Evolutionary conservation across 129 eudicot species (phyloP).

Genomic region (Rutidosis leptorrhynchoides): DNA sequence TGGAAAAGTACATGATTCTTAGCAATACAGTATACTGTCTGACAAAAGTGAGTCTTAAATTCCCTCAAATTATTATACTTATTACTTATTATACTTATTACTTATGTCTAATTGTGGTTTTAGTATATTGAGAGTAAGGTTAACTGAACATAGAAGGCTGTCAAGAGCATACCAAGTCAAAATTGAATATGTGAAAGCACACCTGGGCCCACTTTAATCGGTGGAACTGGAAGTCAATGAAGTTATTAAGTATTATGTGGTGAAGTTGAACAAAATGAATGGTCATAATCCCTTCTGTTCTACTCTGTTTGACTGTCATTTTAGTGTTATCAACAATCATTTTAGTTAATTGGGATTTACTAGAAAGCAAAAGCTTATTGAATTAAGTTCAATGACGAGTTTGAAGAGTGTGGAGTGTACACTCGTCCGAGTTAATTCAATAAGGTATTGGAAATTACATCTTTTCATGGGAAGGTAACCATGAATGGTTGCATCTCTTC

Average conservation of each 20-base stretch:
- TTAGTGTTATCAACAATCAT: too few species aligned
- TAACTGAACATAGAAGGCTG: slow-evolving; percentile 8
- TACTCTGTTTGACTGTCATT: slow-evolving; percentile 12
- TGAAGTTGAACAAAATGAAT: slow-evolving; percentile 6
- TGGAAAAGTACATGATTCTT: slow-evolving; percentile 27
- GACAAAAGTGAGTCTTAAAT: slow-evolving; percentile 9
- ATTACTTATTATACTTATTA: neutral
- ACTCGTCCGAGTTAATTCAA: too few species aligned
- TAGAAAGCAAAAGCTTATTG: too few species aligned
- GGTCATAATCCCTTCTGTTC: neutral
- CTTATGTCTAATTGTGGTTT: neutral
- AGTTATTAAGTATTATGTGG: neutral
- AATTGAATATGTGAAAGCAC: slow-evolving; percentile 12
- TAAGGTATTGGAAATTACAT: too few species aligned
- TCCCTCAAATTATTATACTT: neutral
- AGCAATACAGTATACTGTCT: neutral
- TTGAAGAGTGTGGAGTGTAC: too few species aligned
- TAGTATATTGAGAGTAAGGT: neutral
- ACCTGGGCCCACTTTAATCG: neutral
- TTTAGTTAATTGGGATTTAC: too few species aligned
- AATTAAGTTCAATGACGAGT: too few species aligned
- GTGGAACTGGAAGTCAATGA: neutral
- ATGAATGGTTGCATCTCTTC: too few species aligned
- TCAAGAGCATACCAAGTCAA: slow-evolving; percentile 2
- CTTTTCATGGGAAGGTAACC: too few species aligned